Conservation (phyloP, 371 early-diverging fungal genomes). For the Rhizopus arrhizus region DNA sequence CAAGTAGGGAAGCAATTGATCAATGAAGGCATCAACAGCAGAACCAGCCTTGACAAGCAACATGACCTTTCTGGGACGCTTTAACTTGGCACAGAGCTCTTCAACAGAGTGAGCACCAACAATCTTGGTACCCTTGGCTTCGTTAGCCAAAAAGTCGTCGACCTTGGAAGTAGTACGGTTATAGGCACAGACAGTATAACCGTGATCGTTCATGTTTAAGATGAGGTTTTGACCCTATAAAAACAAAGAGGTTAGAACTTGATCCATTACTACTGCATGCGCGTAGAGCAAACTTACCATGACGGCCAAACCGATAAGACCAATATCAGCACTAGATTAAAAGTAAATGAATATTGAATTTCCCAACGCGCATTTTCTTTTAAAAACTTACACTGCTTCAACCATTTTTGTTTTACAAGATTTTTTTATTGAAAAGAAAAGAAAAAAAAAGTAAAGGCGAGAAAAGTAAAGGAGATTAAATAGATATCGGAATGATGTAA, state of each 20-base stretch:
- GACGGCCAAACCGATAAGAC: constrained; percentile 99
- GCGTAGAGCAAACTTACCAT: constrained; percentile 75
- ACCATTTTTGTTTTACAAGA: constrained; percentile 22
- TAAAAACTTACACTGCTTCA: constrained; percentile 30
- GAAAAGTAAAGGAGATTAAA: constrained; percentile 3
- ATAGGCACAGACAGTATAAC: constrained; percentile 91
- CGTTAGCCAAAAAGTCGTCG: constrained; percentile 89
- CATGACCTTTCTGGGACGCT: constrained; percentile 95
- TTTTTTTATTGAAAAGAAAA: not conserved
- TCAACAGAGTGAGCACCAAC: constrained; percentile 92
- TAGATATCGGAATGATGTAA: constrained; percentile 9
- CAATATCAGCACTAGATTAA: constrained; percentile 90
- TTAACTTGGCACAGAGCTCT: constrained; percentile 91
- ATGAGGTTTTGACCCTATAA: constrained; percentile 96
- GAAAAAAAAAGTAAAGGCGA: not conserved
- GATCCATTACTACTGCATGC: not conserved
- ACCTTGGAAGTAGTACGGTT: constrained; percentile 98
- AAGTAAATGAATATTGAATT: not conserved
- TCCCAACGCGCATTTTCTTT: not conserved
- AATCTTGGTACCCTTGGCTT: constrained; percentile 96
- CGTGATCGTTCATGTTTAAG: constrained; percentile 98
- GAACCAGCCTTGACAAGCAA: constrained; percentile 97
- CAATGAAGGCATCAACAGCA: constrained; percentile 96
- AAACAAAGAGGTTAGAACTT: constrained; percentile 1
- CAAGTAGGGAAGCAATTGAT: constrained; percentile 81